Percentiles rank a stretch among this genome's conserved stretches.
These are phyloP conservation scores for Lycium ferocissimum DNA, from an alignment of 257 asterid genomes.

Conservation along the genomic window DNA sequence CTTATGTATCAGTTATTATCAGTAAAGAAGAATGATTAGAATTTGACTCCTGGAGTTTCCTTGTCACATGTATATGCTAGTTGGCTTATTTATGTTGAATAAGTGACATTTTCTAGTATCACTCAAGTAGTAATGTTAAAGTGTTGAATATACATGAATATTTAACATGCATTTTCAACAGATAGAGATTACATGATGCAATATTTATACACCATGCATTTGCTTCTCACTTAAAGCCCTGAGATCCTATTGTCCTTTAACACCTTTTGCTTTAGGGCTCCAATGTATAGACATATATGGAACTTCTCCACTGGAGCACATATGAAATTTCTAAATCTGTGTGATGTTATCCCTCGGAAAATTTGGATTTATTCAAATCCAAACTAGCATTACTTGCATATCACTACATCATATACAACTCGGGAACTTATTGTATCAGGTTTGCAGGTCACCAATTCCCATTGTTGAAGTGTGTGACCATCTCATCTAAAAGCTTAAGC, in stretches of 20 bases:
- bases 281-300: background rate
- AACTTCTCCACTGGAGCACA: background rate
- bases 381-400: constrained; percentile 23
- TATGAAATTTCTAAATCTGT: background rate
- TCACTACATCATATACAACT: background rate
- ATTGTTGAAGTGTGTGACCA: background rate
- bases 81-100: background rate
- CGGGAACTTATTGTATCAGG: background rate
- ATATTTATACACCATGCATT: background rate
- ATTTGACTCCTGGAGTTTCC: background rate
- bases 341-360: constrained; percentile 18
- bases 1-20: background rate
- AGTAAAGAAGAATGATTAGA: background rate
- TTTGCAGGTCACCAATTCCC: background rate
- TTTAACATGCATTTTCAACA: background rate
- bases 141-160: constrained; percentile 8
- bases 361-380: constrained; percentile 22
- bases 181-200: background rate
- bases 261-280: background rate
- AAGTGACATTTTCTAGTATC: background rate
- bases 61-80: background rate
- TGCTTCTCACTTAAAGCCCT: background rate
- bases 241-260: background rate
- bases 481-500: background rate
- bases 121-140: constrained; percentile 13